Evolutionary conservation across 495 filamentous ascomycete species (phyloP).

Genomic region (Podospora pseudocomata): DNA sequence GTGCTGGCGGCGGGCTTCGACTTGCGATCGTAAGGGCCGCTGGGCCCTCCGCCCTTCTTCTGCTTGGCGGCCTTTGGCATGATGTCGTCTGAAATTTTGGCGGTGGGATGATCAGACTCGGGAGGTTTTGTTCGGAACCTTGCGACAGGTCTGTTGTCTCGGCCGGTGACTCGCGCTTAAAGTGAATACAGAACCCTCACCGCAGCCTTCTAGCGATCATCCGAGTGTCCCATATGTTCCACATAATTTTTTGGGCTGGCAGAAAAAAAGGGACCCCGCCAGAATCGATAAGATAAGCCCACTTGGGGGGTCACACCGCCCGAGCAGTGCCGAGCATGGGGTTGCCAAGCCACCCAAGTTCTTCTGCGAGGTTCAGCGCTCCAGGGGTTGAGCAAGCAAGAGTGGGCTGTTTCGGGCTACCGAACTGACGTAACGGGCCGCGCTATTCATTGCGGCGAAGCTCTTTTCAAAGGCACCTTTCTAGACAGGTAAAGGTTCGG

Average conservation of each 20-base stretch:
- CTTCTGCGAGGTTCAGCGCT: background rate
- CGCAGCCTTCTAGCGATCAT: slow-evolving; percentile 9
- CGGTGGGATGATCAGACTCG: slow-evolving; percentile 2
- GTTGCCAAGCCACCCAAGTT: background rate
- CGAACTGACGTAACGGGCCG: slow-evolving; percentile 31
- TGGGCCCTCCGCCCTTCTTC: slow-evolving; percentile 56
- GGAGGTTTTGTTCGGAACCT: background rate
- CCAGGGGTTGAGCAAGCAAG: background rate
- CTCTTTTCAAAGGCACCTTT: background rate
- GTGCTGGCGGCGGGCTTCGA: slow-evolving; percentile 54
- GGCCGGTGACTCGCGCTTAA: background rate
- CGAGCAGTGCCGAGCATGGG: background rate
- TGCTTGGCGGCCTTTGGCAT: slow-evolving; percentile 61
- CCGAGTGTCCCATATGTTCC: background rate
- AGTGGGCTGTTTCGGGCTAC: slow-evolving; percentile 2
- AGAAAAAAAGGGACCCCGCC: slow-evolving; percentile 33
- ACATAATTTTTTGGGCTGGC: slow-evolving; percentile 24
- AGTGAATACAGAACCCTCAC: slow-evolving; percentile 3
- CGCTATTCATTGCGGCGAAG: slow-evolving; percentile 30
- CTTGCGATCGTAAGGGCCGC: slow-evolving; percentile 55
- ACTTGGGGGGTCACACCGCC: background rate
- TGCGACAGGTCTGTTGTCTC: background rate
- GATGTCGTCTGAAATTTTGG: background rate
- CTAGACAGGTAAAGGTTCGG: background rate
- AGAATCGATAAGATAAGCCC: slow-evolving; percentile 28